Percentiles rank a stretch among this genome's conserved stretches.
These are phyloP conservation scores for Hirsutella minnesotensis DNA, from an alignment of 2,329 filamentous ascomycete species.

Conservation along the genomic window DNA sequence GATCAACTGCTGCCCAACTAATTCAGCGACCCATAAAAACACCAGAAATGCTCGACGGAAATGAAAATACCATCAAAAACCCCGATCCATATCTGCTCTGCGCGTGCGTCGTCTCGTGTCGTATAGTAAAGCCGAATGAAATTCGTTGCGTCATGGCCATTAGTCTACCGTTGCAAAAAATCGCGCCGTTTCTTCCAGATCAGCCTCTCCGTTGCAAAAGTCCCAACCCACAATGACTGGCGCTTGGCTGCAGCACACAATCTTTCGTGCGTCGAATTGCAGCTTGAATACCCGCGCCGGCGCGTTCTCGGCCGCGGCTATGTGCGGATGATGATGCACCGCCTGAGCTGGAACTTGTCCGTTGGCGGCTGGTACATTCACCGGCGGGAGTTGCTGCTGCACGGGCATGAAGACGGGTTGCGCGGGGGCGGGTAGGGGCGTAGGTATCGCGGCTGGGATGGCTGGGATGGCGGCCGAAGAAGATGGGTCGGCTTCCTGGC, in stretches of 20 bases:
- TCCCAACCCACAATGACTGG: slow-evolving; percentile 94
- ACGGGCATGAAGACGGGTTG: slow-evolving; percentile 10
- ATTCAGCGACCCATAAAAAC: too few species aligned
- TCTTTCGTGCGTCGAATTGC: slow-evolving; percentile 86
- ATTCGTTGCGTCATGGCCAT: background rate
- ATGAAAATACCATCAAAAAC: too few species aligned
- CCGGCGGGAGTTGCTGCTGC: slow-evolving; percentile 2
- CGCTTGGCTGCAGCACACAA: slow-evolving; percentile 90
- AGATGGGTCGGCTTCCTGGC: background rate
- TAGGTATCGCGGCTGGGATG: background rate
- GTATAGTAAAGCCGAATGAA: too few species aligned
- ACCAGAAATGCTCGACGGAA: too few species aligned
- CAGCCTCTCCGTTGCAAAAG: slow-evolving; percentile 77
- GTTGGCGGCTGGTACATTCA: slow-evolving; percentile 2
- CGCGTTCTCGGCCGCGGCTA: slow-evolving; percentile 31
- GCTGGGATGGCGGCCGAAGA: background rate
- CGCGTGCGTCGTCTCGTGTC: too few species aligned
- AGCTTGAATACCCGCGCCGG: slow-evolving; percentile 77
- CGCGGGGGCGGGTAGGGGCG: slow-evolving; percentile 4
- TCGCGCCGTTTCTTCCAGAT: slow-evolving; percentile 63
- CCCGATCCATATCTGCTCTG: too few species aligned
- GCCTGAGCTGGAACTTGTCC: slow-evolving; percentile 4
- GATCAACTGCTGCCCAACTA: too few species aligned
- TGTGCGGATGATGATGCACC: slow-evolving; percentile 30
- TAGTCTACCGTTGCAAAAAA: slow-evolving; percentile 59